phyloP scores from a whole-genome alignment of 768 basidiomycete species.

The Antrodiella citrinella region DNA sequence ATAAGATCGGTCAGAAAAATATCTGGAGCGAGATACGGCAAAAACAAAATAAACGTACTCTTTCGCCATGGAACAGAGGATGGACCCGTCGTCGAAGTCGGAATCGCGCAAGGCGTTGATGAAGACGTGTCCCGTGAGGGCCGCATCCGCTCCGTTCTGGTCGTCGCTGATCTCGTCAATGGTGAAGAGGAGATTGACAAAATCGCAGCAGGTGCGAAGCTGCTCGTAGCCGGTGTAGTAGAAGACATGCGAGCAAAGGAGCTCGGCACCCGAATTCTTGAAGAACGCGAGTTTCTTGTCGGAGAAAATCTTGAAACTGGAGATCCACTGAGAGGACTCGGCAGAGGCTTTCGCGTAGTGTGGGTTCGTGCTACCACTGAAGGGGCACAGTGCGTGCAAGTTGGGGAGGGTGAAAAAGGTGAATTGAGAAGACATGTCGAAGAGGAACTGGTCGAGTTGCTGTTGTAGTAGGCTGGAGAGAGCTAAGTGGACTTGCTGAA shows the following conservation, averaged over 20 bases:
- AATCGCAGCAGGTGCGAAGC: conserved; percentile 55
- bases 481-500: no score
- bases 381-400: conserved; percentile 37
- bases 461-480: no score
- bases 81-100: conserved; percentile 47
- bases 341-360: conserved; percentile 47
- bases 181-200: conserved; percentile 57
- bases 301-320: conserved; percentile 49
- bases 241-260: conserved; percentile 55
- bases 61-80: conserved; percentile 49
- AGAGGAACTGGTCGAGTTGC: no score
- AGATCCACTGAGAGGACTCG: conserved; percentile 55
- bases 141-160: conserved; percentile 48
- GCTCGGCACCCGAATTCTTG: conserved; percentile 50
- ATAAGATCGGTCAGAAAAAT: neutral
- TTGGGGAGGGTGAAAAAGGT: conserved; percentile 43
- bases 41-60: conserved; percentile 33
- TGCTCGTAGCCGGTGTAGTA: conserved; percentile 48
- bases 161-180: conserved; percentile 66
- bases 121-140: conserved; percentile 42
- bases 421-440: conserved; percentile 5
- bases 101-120: conserved; percentile 44
- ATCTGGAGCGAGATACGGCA: neutral
- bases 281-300: conserved; percentile 60
- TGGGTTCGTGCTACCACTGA: conserved; percentile 45